These are phyloP conservation scores for Sphaerulina vaccinii DNA, from an alignment of 2,329 filamentous ascomycete genomes.

Conservation along the genomic window DNA sequence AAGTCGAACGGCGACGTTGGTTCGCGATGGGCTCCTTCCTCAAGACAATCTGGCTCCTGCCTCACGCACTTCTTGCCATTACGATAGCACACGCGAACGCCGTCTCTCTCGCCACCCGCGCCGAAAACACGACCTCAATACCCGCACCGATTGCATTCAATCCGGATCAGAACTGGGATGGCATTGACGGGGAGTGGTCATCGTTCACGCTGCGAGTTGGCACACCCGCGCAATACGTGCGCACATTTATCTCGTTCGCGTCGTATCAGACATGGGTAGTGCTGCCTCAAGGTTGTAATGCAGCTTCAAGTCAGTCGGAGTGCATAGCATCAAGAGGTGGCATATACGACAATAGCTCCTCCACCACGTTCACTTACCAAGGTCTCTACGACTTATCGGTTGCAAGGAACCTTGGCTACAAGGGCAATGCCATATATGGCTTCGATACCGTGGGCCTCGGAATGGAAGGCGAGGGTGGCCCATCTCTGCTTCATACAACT, in stretches of 20 bases:
- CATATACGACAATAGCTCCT: conserved; percentile 55
- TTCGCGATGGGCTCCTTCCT: conserved; percentile 15
- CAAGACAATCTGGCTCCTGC: conserved; percentile 1
- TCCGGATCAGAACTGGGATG: conserved; percentile 47
- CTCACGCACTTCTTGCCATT: conserved; percentile 11
- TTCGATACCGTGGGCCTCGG: conserved; percentile 50
- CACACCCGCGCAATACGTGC: conserved; percentile 52
- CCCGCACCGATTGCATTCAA: conserved; percentile 31
- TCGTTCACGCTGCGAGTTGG: conserved; percentile 63
- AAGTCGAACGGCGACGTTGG: neutral
- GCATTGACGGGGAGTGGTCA: conserved; percentile 70
- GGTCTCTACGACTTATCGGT: conserved; percentile 62
- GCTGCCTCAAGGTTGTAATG: conserved; percentile 55
- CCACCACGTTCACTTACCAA: conserved; percentile 58
- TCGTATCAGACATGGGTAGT: conserved; percentile 72
- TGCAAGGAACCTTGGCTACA: conserved; percentile 54
- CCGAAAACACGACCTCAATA: conserved; percentile 17
- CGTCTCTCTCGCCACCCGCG: neutral
- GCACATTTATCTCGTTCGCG: conserved; percentile 63
- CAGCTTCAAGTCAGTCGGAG: conserved; percentile 32
- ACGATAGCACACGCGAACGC: conserved; percentile 17
- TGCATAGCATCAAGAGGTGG: conserved; percentile 60
- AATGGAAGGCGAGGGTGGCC: conserved; percentile 40
- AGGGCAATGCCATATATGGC: conserved; percentile 65
- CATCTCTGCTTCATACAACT: conserved; percentile 44